Base-by-base conservation (phyloP, 106 monocot genomes). In the Acorus gramineus region DNA sequence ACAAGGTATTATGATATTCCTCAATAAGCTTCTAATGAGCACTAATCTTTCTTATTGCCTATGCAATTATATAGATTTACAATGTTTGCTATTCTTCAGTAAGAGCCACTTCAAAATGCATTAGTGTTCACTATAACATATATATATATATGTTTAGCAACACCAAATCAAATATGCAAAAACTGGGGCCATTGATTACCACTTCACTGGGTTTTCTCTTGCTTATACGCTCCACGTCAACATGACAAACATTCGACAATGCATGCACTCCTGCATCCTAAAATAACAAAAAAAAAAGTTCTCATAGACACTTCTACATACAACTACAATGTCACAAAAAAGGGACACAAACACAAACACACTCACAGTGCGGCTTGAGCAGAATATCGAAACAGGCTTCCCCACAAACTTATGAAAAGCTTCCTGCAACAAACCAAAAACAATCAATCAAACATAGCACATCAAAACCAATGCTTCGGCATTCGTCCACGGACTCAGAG, bases 261-360 rank as follows among this genome's bases (percentile, higher is more conserved):
- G 90, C 95, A 85, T 90, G 90, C 28, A 96, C 95, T 13, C 95
- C 90, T 59, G 85, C 71, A 73, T 91, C 95, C 87, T 96, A 61
- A 71, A 69, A 47, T 11, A 77, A 28, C 28, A 0, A 28, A 28
- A 28, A 28, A 71, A 3, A 78, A 71, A 42, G 14, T 58, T 55
- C 6, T 60, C 3, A 66, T 13, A 6, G 7, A 12, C 28, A 10
- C 44, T 8, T 60, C 13, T 11, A 50, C 13, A 13, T 11, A 60
- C 0, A 69, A 50, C 8, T 12, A 56, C 11, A 54, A 44, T 46
- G 14, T 5, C 1, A 2, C 10, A 28, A 28, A 28, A 28, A 28
- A 28, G 28, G 28, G 28, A 28, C 28, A 28, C 28, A 28, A 28
- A 28, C 28, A 28, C 28, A 28, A 0, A 50, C n/a, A 44, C 63